Evolutionary conservation across 768 basidiomycete species (phyloP), one percentile per base, ranked within the genome.

Genomic region (Phylloporus rhodoxanthus): DNA sequence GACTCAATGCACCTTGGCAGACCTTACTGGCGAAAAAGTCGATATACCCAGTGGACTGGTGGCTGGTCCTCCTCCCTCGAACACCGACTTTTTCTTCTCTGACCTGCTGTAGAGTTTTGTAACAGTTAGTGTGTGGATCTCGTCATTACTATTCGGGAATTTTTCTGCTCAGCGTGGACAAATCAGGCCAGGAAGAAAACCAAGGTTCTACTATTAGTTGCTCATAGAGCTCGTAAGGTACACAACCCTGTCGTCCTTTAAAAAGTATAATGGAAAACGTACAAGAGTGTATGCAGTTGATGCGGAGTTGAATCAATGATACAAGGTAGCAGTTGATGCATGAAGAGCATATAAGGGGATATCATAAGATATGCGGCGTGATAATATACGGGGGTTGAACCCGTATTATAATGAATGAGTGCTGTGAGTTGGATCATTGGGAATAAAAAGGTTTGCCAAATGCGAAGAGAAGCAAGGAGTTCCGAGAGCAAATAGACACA

Each of bases 1-100:
- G 3, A 4, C 33, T 38, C 8, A 53, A 15, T n/a, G 4, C 20
- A n/a, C 17, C 29, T 29, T 36, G n/a, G 47, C 57, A 88, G 92
- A 94, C 70, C 74, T 96, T 33, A 85, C 87, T 1, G 92, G 91
- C 6, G 91, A 93, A 66, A 84, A 80, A 70, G 86, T 92, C 14
- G 88, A 92, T 61, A 90, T 95, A 60, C 91, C 91, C 4, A 85
- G 84, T 53, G 83, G 84, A 25, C 71, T 92, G 46, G 70, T 77
- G 41, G 75, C 86, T n/a, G 88, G 90, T 11, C 80, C 84, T 32
- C 87, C 90, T 45, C 91, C 91, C 11, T 69, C 74, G 14, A 88
- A 86, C 59, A 81, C 77, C 43, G 87, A 91, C 64, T 92, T 90
- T 69, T 91, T 87, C 73, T 92, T 90, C 65, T 86, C 89, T 5